Evolutionary conservation across 2,329 filamentous ascomycete species (phyloP).

Genomic region (Eutypa lata): DNA sequence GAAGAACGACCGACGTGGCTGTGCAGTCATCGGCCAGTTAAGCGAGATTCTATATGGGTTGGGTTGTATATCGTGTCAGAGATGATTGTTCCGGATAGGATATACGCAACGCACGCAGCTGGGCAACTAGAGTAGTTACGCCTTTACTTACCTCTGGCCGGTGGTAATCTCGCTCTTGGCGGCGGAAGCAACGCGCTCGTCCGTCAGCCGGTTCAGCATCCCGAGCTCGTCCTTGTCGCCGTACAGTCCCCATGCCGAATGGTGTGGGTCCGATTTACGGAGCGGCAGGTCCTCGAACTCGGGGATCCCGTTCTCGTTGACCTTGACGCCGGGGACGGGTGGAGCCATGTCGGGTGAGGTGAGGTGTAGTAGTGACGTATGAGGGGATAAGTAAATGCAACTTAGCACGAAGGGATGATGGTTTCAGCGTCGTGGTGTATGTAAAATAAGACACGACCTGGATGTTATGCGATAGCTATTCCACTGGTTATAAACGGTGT

Average conservation of each 20-base stretch:
- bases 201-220: conserved; percentile 58
- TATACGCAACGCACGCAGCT: neutral
- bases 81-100: neutral
- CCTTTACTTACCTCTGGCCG: conserved; percentile 42
- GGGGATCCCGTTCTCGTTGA: conserved; percentile 42
- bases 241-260: conserved; percentile 47
- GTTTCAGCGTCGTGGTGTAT: too few relatives aligned
- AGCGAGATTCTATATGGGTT: conserved; percentile 58
- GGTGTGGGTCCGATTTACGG: conserved; percentile 41
- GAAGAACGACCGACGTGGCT: conserved; percentile 52
- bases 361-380: neutral
- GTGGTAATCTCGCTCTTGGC: conserved; percentile 51
- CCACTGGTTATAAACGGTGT: too few relatives aligned
- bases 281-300: conserved; percentile 46
- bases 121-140: too few relatives aligned
- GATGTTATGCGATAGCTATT: too few relatives aligned
- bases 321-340: conserved; percentile 22
- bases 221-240: conserved; percentile 57
- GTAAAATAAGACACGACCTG: too few relatives aligned
- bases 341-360: conserved; percentile 18
- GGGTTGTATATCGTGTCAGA: neutral
- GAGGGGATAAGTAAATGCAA: neutral
- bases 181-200: conserved; percentile 48
- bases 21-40: conserved; percentile 57
- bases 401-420: neutral